Base-by-base conservation (phyloP, 2,329 filamentous ascomycete genomes). In the Microascus cirrosus region DNA sequence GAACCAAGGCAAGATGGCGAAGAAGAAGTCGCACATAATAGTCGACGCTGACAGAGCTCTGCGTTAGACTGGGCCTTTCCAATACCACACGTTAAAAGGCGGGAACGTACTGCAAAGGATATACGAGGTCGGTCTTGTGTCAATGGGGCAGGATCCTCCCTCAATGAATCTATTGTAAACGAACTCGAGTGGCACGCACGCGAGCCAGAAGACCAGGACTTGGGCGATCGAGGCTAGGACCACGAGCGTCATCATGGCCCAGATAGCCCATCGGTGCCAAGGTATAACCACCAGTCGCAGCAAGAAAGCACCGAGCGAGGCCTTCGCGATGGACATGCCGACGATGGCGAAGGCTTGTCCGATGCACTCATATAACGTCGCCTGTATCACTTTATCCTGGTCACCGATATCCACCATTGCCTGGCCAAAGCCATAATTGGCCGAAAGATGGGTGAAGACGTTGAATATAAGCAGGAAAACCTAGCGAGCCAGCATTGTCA, bases 1-100 rank as follows among this genome's bases (percentile, higher is more conserved):
- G 1, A 73, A 65, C 73, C 75, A 77, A 0, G 75, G 74, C 4
- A 76, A 72, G 0, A 67, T 58, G 53, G 71, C 71, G 7, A 71
- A 73, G 55, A 71, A 71, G 54, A 74, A 71, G 59, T 75, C 73
- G 53, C 66, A 64, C 7, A 71, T 60, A 0, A 71, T 65, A 10
- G 64, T 63, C 52, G 59, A 63, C 3, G 60, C 63, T 65, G 12
- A 48, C 2, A 42, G 18, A 4, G 8, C 42, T 3, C 4, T 4
- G 36, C 36, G 36, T 39, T 39, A 39, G 36, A 39, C 36, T 12
- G 36, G 56, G 7, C 35, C 13, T 28, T n/a, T 11, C 50, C 15
- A 45, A 18, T 7, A 3, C 4, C 42, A 48, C 13, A 10, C 15
- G 15, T 20, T 35, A 12, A 6, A 22, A 12, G 12, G 15, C 36